A percentile compares a stretch with the other conserved stretches of the same genome.
phyloP scores from a whole-genome alignment of 495 filamentous ascomycete species.

The Tuber calosporum region DNA sequence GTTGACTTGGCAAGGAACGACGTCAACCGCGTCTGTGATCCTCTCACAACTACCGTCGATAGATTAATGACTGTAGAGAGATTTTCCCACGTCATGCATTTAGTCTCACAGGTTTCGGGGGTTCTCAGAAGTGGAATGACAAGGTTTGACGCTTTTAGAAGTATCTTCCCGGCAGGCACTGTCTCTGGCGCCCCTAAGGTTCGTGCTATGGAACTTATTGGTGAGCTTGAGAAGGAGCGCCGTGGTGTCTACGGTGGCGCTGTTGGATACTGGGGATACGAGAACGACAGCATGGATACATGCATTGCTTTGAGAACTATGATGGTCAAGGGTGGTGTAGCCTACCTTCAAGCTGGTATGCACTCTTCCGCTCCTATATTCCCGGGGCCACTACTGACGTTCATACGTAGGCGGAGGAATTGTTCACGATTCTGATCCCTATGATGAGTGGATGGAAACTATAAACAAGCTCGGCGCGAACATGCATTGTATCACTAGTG shows the following conservation, averaged over 20 bases:
- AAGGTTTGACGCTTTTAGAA: constrained; percentile 89
- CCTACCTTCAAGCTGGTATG: constrained; percentile 79
- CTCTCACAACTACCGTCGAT: constrained; percentile 78
- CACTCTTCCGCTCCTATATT: constrained; percentile 7
- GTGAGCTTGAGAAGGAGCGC: constrained; percentile 87
- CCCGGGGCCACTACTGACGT: constrained; percentile 6
- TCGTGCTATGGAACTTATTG: constrained; percentile 91
- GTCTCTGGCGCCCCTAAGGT: constrained; percentile 94
- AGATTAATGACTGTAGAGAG: constrained; percentile 90
- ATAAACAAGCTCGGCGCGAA: constrained; percentile 92
- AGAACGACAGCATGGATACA: constrained; percentile 89
- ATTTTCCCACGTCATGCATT: constrained; percentile 94
- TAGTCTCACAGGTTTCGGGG: constrained; percentile 90
- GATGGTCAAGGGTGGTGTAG: constrained; percentile 82
- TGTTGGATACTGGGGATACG: constrained; percentile 83
- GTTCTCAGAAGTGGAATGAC: constrained; percentile 73
- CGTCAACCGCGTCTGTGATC: constrained; percentile 92
- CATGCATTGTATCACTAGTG: constrained; percentile 74
- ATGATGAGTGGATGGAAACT: constrained; percentile 94
- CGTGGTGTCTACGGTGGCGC: constrained; percentile 95
- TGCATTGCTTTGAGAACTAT: constrained; percentile 97
- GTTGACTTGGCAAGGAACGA: constrained; percentile 97
- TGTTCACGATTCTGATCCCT: constrained; percentile 88
- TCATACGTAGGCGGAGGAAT: constrained; percentile 69
- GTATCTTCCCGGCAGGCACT: constrained; percentile 92